phyloP scores from a whole-genome alignment of 805 yeast species.

The Candida endomychidarum region DNA sequence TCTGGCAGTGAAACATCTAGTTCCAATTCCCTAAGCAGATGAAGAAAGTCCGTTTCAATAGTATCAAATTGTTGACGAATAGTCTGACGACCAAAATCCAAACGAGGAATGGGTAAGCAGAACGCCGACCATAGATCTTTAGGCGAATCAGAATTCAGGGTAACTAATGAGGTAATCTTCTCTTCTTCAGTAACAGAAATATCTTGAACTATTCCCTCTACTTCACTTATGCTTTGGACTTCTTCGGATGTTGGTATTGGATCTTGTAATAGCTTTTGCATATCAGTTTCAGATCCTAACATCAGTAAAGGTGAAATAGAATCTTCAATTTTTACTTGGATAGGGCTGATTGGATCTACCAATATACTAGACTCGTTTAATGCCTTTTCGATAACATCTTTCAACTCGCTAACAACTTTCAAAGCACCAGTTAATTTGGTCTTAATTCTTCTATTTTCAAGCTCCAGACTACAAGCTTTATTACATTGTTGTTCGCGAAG shows the following conservation, averaged over 20 bases:
- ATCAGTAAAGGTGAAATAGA: not conserved
- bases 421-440: not conserved
- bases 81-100: conserved; percentile 5
- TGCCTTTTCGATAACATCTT: not conserved
- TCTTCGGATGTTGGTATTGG: not conserved
- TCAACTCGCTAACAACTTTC: not conserved
- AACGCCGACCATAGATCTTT: conserved; percentile 5
- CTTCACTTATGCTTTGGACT: too few relatives aligned
- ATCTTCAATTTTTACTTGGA: not conserved
- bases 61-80: conserved; percentile 4
- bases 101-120: conserved; percentile 1
- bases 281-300: not conserved
- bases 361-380: not conserved
- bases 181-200: not conserved
- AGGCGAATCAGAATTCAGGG: not conserved
- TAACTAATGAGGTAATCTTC: not conserved
- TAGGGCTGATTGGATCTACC: not conserved
- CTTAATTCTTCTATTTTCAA: conserved; percentile 2
- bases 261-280: not conserved
- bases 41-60: conserved; percentile 2
- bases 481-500: not conserved
- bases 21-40: not conserved
- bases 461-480: conserved; percentile 1
- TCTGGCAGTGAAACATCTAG: conserved; percentile 4
- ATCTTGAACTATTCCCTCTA: too few relatives aligned